Conservation (phyloP, 1,139 yeast genomes). For the Martiniozyma asiatica region DNA sequence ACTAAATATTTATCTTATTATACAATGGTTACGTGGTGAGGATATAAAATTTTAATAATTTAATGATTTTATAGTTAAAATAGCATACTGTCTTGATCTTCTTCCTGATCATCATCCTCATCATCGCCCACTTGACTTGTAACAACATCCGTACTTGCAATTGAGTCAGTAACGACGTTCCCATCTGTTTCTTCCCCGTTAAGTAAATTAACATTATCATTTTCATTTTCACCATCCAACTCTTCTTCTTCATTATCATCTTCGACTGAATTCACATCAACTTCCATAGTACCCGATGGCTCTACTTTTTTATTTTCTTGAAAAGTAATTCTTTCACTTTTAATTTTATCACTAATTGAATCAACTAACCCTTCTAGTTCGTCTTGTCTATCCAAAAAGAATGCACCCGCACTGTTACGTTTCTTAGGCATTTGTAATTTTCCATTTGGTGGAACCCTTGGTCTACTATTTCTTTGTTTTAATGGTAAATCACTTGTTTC, state of each 20-base stretch:
- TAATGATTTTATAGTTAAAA: not conserved
- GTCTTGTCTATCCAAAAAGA: constrained; percentile 27
- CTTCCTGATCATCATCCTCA: constrained; percentile 5
- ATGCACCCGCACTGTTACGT: constrained; percentile 38
- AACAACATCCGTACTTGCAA: too few relatives aligned
- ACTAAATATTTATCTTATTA: constrained; percentile 61
- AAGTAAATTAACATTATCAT: constrained; percentile 4
- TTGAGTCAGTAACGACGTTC: too few relatives aligned
- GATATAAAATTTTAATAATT: constrained; percentile 43
- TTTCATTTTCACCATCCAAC: constrained; percentile 1
- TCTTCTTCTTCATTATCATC: not conserved
- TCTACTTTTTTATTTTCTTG: not conserved
- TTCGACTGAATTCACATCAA: not conserved
- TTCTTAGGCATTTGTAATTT: constrained; percentile 66
- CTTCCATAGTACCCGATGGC: not conserved
- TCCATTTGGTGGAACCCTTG: constrained; percentile 90
- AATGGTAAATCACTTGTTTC: constrained; percentile 81
- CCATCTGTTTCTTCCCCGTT: constrained; percentile 5
- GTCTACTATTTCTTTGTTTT: constrained; percentile 66
- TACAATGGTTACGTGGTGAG: constrained; percentile 58
- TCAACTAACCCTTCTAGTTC: constrained; percentile 8
- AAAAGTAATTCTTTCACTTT: not conserved
- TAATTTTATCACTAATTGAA: not conserved
- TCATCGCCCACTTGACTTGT: constrained; percentile 4
- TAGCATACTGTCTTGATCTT: constrained; percentile 1